Evolutionary conservation across 352 stramenopile species (phyloP).

Genomic region (Pythium aristosporum): DNA sequence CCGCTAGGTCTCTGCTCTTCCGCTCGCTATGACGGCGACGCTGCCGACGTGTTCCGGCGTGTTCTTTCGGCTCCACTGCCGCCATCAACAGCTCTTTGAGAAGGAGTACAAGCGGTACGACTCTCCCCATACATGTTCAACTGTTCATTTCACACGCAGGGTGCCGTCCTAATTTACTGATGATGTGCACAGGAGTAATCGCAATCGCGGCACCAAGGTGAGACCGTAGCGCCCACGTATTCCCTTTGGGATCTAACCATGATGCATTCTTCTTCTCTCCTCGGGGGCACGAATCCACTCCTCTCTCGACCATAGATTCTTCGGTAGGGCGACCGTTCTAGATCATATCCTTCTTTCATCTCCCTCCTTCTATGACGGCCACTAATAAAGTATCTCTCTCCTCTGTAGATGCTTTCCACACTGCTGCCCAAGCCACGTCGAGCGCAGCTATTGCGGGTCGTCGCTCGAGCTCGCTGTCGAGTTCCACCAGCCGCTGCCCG

Average conservation of each 20-base stretch:
- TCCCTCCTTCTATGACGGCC: not conserved
- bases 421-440: conserved; percentile 26
- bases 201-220: conserved; percentile 47
- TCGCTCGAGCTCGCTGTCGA: conserved; percentile 26
- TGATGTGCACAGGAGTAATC: conserved; percentile 31
- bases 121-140: not conserved
- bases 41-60: conserved; percentile 18
- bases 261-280: not conserved
- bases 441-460: conserved; percentile 30
- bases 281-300: not conserved
- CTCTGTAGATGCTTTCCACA: conserved; percentile 14
- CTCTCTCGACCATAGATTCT: conserved; percentile 2
- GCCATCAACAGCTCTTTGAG: conserved; percentile 24
- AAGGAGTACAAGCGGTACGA: conserved; percentile 28
- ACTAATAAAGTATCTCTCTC: not conserved
- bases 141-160: too few relatives aligned
- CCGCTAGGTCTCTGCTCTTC: not conserved
- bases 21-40: not conserved
- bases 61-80: conserved; percentile 26
- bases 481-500: conserved; percentile 7
- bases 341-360: not conserved
- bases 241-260: not conserved
- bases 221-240: not conserved
- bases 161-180: too few relatives aligned
- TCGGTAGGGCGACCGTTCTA: not conserved